A percentile compares a stretch with the other conserved stretches of the same genome.
phyloP scores from a whole-genome alignment of 805 yeast genomes.

The Kodamaea kaohsiungensis region DNA sequence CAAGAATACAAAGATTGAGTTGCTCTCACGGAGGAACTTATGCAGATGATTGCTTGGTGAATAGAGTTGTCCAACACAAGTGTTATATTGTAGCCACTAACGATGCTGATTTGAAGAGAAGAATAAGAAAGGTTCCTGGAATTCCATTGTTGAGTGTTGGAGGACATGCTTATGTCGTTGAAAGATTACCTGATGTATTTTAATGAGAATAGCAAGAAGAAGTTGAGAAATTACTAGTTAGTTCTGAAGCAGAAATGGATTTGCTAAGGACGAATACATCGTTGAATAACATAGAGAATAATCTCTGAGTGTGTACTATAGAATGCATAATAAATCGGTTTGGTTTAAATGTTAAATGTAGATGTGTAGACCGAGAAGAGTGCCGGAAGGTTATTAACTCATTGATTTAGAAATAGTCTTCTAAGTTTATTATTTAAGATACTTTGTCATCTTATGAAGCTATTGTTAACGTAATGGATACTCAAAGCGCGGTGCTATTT shows the following conservation, averaged over 20 bases:
- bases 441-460: no score
- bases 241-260: no score
- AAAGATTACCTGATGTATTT: constrained; percentile 93
- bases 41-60: constrained; percentile 96
- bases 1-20: constrained; percentile 80
- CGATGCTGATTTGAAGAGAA: constrained; percentile 93
- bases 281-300: no score
- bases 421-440: no score
- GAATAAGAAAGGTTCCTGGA: constrained; percentile 96
- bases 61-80: constrained; percentile 92
- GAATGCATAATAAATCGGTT: constrained; percentile 1
- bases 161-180: constrained; percentile 86
- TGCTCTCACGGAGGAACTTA: constrained; percentile 95
- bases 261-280: no score
- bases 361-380: no score
- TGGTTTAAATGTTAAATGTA: background rate
- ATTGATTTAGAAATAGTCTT: no score
- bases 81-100: constrained; percentile 97
- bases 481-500: no score
- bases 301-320: background rate
- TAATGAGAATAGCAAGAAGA: constrained; percentile 20
- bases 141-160: constrained; percentile 97
- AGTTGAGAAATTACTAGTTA: no score
- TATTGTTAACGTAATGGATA: no score
- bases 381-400: no score